Base-by-base conservation (phyloP, 495 filamentous ascomycete species). In the Penicillium cinerascens region DNA sequence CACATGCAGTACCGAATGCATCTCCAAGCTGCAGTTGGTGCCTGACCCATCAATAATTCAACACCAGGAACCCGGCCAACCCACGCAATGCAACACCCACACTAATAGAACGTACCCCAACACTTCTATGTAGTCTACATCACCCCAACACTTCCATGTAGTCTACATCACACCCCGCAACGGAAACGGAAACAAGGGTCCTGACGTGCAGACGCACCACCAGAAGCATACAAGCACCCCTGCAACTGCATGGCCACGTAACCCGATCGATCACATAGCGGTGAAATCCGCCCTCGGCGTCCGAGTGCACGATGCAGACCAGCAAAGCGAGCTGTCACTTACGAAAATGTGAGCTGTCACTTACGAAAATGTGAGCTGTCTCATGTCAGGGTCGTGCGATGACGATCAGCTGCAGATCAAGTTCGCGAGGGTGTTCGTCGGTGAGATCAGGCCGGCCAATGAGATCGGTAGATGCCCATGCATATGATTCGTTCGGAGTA, bases 211-310 rank as follows among this genome's bases (percentile, higher is more conserved):
- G 15, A 29, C 6, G 35, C 27, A 25, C 17, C 40, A 17, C 13
- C 54, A n/a, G 39, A 45, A 26, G 37, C 23, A 47, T 27, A 20
- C 21, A 37, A 7, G 6, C 20, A 29, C 41, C 29, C 47, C 13
- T 51, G 23, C 36, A 47, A 23, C 42, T 29, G 35, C 18, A 44
- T 49, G 35, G 43, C 23, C 21, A 48, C 11, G 21, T 20, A 47
- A 42, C 40, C 52, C 37, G 55, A 65, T 42, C 15, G 50, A 56
- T 65, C 59, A 65, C 40, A 62, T 62, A 44, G 61, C 61, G 61
- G 61, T 65, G 61, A 48, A 62, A 40, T 45, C 15, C 13, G 11
- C 21, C 18, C 55, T 49, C 13, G 44, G 49, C 48, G 39, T 46
- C 7, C 21, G 17, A 33, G 21, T 18, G 50, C 55, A 60, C 49